A percentile compares a stretch with the other conserved stretches of the same genome.
phyloP scores from a whole-genome alignment of 306 rosid genomes.

The Cucumis sativus region Cucumber_9930_V3 NC_026655.2:9928001-9928500 shows the following conservation, averaged over 20 bases:
- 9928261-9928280: slow-evolving; percentile 88
- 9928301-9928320: slow-evolving; percentile 83
- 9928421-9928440: slow-evolving; percentile 29
- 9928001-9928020: slow-evolving; percentile 1
- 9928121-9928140: slow-evolving; percentile 94
- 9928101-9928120: slow-evolving; percentile 94
- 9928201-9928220: slow-evolving; percentile 76
- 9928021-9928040: slow-evolving; percentile 30
- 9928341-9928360: slow-evolving; percentile 43
- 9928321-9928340: slow-evolving; percentile 93
- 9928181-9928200: slow-evolving; percentile 86
- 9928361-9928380: slow-evolving; percentile 32
- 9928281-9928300: slow-evolving; percentile 68
- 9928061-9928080: slow-evolving; percentile 78
- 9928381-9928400: slow-evolving; percentile 17
- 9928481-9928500: slow-evolving; percentile 20
- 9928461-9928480: slow-evolving; percentile 25
- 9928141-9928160: slow-evolving; percentile 81
- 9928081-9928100: slow-evolving; percentile 90
- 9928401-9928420: slow-evolving; percentile 19
- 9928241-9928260: slow-evolving; percentile 92
- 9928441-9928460: slow-evolving; percentile 26
- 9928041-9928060: slow-evolving; percentile 86
- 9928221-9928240: slow-evolving; percentile 89
- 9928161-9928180: slow-evolving; percentile 93